Evolutionary conservation across 768 basidiomycete genomes (phyloP).

Genomic region (Astraeus odoratus): DNA sequence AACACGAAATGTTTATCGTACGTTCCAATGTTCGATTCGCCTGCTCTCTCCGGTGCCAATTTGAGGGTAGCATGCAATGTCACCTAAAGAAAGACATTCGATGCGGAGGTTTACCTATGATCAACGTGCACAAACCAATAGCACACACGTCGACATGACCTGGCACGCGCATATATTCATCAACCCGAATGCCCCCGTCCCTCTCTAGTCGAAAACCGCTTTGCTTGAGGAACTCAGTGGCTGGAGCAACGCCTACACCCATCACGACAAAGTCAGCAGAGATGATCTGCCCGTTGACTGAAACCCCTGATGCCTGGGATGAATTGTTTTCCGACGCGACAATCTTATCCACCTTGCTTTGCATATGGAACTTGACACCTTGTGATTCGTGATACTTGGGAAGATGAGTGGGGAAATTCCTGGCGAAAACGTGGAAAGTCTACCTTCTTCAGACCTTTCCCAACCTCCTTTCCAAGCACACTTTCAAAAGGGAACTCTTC

Average conservation of each 20-base stretch:
- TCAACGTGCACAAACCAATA: slow-evolving; percentile 39
- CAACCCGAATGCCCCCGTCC: slow-evolving; percentile 72
- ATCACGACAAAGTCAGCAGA: slow-evolving; percentile 75
- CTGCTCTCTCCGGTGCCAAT: slow-evolving; percentile 39
- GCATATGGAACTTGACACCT: slow-evolving; percentile 82
- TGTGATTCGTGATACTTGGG: slow-evolving; percentile 69
- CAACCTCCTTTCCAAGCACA: slow-evolving; percentile 78
- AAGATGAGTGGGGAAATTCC: not conserved
- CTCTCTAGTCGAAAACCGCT: slow-evolving; percentile 64
- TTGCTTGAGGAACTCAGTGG: slow-evolving; percentile 71
- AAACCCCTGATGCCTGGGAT: slow-evolving; percentile 54
- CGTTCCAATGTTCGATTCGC: slow-evolving; percentile 91
- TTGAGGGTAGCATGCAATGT: slow-evolving; percentile 78
- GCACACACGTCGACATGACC: slow-evolving; percentile 54
- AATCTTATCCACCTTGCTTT: slow-evolving; percentile 61
- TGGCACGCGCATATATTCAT: slow-evolving; percentile 61
- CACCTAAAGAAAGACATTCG: slow-evolving; percentile 35
- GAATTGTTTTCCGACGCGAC: slow-evolving; percentile 46
- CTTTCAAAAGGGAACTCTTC: slow-evolving; percentile 73
- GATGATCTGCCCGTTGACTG: slow-evolving; percentile 56
- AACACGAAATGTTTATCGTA: slow-evolving; percentile 15
- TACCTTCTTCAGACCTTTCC: slow-evolving; percentile 71
- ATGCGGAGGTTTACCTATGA: not conserved
- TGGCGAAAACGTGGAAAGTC: not conserved
- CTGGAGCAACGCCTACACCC: slow-evolving; percentile 82